A percentile compares a stretch with the other conserved stretches of the same genome.
Conservation (phyloP, 495 filamentous ascomycete genomes). For the Aspergillus biplanus region DNA sequence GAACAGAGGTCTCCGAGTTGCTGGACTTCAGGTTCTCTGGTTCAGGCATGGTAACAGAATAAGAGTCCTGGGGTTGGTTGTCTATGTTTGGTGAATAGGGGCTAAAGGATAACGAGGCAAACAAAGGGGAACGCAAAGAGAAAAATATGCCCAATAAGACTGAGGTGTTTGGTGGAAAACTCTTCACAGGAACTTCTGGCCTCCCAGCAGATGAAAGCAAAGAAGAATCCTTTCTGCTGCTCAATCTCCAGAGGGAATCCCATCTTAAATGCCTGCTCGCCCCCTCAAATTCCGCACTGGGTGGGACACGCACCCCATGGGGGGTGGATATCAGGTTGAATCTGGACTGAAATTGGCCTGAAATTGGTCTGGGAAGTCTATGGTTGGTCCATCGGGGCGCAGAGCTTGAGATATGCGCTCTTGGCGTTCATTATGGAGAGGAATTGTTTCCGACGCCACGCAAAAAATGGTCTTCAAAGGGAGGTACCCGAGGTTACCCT, state of each 20-base stretch:
- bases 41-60: not conserved
- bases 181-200: not conserved
- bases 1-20: conserved; percentile 17
- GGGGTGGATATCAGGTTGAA: not conserved
- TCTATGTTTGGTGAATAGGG: not conserved
- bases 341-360: not conserved
- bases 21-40: conserved; percentile 2
- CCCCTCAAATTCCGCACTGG: conserved; percentile 2
- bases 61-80: not conserved
- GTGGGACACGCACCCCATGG: conserved; percentile 1
- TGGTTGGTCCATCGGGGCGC: conserved; percentile 10
- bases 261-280: conserved; percentile 11
- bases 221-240: not conserved
- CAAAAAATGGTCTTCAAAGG: not conserved
- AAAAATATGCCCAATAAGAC: not conserved
- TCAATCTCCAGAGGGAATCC: not conserved
- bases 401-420: conserved; percentile 6
- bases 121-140: not conserved
- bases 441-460: conserved; percentile 17
- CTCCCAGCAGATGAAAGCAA: not conserved
- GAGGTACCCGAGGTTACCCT: conserved; percentile 22
- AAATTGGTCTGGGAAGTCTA: not conserved
- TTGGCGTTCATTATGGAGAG: conserved; percentile 16
- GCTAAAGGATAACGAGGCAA: not conserved
- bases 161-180: not conserved